Conservation (phyloP, 257 asterid genomes). For the Ligustrum vulgare region DNA sequence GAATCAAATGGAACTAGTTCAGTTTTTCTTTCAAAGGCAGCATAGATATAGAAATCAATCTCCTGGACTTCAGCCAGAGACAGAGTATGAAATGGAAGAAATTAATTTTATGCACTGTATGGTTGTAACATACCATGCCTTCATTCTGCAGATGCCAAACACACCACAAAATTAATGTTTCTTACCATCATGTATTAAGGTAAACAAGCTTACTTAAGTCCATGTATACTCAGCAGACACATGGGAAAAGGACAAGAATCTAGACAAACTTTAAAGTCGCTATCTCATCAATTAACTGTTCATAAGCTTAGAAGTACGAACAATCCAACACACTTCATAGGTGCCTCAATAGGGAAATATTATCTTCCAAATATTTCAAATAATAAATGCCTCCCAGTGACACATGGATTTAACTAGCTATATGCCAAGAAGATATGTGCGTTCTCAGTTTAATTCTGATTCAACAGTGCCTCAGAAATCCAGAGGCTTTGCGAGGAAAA, state of each 20-base stretch:
- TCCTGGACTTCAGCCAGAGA: background rate
- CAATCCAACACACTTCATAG: background rate
- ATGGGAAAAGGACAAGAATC: background rate
- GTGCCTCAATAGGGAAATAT: background rate
- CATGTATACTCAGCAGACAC: background rate
- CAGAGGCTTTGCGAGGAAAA: conserved; percentile 3
- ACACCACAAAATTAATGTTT: background rate
- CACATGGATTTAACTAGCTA: background rate
- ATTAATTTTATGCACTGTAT: background rate
- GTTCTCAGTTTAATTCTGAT: background rate
- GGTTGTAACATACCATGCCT: background rate
- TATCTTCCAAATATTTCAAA: background rate
- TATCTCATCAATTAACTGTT: background rate
- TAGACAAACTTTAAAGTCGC: background rate
- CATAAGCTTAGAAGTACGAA: background rate
- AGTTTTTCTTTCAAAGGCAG: background rate
- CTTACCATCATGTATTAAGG: background rate
- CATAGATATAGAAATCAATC: background rate
- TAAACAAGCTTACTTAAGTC: background rate
- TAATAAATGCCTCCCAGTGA: background rate
- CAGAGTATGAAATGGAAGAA: background rate
- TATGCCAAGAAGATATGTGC: background rate
- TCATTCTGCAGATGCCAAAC: background rate
- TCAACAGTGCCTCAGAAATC: background rate
- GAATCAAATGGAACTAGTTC: background rate